Evolutionary conservation across 2,329 filamentous ascomycete species (phyloP), one percentile per base, ranked within the genome.

Genomic region (Neonectria neomacrospora): DNA sequence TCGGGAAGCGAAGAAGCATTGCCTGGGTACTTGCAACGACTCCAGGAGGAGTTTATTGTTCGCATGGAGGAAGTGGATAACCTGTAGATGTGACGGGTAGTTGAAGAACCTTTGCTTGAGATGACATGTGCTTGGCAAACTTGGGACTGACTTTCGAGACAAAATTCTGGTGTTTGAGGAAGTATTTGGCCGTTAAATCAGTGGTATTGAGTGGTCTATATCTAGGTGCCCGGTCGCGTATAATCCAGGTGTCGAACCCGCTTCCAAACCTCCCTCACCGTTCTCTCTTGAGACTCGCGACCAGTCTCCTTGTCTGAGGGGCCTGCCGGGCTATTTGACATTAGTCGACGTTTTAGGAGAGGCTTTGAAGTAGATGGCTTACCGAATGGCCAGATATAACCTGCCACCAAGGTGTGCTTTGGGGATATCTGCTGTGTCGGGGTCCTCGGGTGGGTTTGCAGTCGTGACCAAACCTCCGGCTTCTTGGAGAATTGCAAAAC

Each of bases 381-480:
- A 87, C 85, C 88, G 79, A 55, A 93, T 88, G 1, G 90, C 91
- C 47, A 94, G 79, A 76, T 93, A 94, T 9, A 93, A 73, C 26
- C 91, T 80, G 67, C 90, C 88, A 0, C 91, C 91, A 11, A 94
- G 76, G 54, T 82, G 83, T 1, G 86, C 87, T 10, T 88, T 85
- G 52, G 84, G 80, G 23, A 93, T 88, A 0, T 81, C 76, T 2
- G 83, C 86, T 1, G 81, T 87, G 11, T 82, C 81, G 12, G 79
- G 76, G 66, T 91, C 80, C 41, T 83, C 76, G 0, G 91, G 91
- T 2, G 91, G 90, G 69, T 93, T 93, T 0, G 90, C 91, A 3
- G 88, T 91, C 0, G 91, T 94, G 20, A 93, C 83, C 4, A 94
- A 75, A 0, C 91, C 91, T 1, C 91, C 91, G 2, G 91, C 91